Evolutionary conservation across 768 basidiomycete genomes (phyloP), one percentile per base, ranked within the genome.

Genomic region (Rickenella mellea): DNA sequence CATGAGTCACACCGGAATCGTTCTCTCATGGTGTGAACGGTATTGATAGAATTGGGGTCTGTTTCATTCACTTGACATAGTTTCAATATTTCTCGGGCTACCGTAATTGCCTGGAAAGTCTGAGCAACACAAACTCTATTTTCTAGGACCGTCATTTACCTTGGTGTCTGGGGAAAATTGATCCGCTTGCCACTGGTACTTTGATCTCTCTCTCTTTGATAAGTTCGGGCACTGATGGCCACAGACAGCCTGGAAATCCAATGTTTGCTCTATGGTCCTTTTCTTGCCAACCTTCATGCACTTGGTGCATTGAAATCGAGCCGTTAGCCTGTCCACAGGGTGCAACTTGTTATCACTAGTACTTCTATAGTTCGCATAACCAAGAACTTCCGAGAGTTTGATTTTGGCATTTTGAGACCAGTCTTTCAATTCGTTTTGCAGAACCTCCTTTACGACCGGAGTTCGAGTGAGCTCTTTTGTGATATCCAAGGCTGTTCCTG

Each of bases 161-260:
- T 71, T 74, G 12, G 65, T 63, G 53, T 85, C 81, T 41, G 66
- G 73, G n/a, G 64, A 60, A 45, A 86, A 86, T 11, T 67, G 55
- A 2, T 63, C 58, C 0, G 72, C 64, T 21, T 51, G 61, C 80
- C 80, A 85, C 3, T 44, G 52, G 45, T 57, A 55, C 21, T 48
- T 51, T 20, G 39, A 41, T 43, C 36, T 48, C 47, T 53, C 55
- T 47, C 62, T 61, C 48, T 53, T 56, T 5, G 43, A 45, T 24
- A 46, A 28, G 19, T 32, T 39, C n/a, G 44, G 47, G 53, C 83
- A 87, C 19, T 66, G 57, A 49, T 86, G 83, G 29, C 58, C 60
- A 56, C 80, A 84, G 3, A 70, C 80, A 3, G 67, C 73, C 8
- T 56, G 60, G 44, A 80, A 79, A 51, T 77, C 71, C 39, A 85